These are phyloP conservation scores for Pisolithus thermaeus DNA, from an alignment of 1,284 basidiomycete species.

Conservation along the genomic window DNA sequence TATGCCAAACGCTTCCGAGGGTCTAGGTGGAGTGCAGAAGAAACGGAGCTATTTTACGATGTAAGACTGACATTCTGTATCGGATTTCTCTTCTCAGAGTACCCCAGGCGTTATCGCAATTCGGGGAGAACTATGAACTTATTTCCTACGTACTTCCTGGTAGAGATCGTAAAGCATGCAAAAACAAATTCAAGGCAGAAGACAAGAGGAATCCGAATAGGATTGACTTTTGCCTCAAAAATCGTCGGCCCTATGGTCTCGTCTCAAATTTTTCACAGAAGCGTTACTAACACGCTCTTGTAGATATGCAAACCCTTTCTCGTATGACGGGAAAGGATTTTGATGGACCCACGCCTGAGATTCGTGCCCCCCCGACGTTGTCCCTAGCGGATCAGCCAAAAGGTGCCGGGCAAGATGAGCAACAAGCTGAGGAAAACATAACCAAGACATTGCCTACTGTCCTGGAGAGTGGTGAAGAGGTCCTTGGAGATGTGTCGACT, in stretches of 20 bases:
- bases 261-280: neutral
- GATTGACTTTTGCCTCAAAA: constrained; percentile 62
- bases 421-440: neutral
- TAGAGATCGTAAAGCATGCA: constrained; percentile 83
- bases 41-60: constrained; percentile 82
- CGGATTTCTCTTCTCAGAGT: constrained; percentile 4
- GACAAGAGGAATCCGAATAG: constrained; percentile 72
- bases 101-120: constrained; percentile 72
- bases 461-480: constrained; percentile 19
- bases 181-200: constrained; percentile 87
- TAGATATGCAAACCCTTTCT: constrained; percentile 64
- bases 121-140: constrained; percentile 89
- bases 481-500: constrained; percentile 28
- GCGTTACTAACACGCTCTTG: neutral
- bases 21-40: constrained; percentile 78
- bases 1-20: constrained; percentile 73
- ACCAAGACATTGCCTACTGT: constrained; percentile 4
- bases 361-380: constrained; percentile 42
- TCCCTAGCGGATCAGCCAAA: constrained; percentile 22
- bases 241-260: constrained; percentile 66
- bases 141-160: constrained; percentile 82
- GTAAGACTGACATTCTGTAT: constrained; percentile 37
- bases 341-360: constrained; percentile 70
- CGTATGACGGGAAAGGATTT: constrained; percentile 79
- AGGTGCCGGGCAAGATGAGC: neutral